Percentiles rank a stretch among this genome's conserved stretches.
phyloP scores from a whole-genome alignment of 352 stramenopile genomes.

The Chrysophaeum taylorii region DNA sequence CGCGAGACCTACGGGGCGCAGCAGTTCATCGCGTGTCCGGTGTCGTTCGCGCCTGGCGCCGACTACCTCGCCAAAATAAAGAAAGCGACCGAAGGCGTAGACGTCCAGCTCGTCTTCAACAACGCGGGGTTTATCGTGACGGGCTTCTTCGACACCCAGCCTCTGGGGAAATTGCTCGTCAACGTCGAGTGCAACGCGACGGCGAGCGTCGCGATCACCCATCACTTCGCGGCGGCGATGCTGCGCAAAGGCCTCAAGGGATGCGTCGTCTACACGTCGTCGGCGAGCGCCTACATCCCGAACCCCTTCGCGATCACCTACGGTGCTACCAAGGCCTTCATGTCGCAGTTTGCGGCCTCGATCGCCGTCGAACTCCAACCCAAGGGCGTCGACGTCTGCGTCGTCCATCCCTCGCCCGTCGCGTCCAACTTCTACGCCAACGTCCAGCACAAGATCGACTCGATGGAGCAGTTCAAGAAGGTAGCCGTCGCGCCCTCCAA shows the following conservation, averaged over 20 bases:
- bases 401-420: constrained; percentile 70
- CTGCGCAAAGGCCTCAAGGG: constrained; percentile 47
- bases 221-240: constrained; percentile 62
- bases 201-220: constrained; percentile 54
- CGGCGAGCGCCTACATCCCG: constrained; percentile 66
- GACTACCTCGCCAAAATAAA: constrained; percentile 53
- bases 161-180: constrained; percentile 55
- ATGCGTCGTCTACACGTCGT: constrained; percentile 75
- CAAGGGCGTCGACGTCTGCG: constrained; percentile 71
- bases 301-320: constrained; percentile 75
- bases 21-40: constrained; percentile 56
- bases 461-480: constrained; percentile 61
- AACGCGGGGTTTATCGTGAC: constrained; percentile 80
- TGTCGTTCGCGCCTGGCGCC: constrained; percentile 50
- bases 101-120: constrained; percentile 65
- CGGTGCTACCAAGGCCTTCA: constrained; percentile 67
- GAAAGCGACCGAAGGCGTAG: constrained; percentile 60
- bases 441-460: constrained; percentile 62
- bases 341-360: constrained; percentile 50
- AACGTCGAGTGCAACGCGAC: constrained; percentile 64
- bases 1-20: constrained; percentile 47
- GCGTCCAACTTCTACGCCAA: constrained; percentile 70
- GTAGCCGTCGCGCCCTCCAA: constrained; percentile 42
- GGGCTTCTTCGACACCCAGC: constrained; percentile 68
- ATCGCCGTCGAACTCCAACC: constrained; percentile 56